Evolutionary conservation across 2,329 filamentous ascomycete genomes (phyloP), one percentile per base, ranked within the genome.

Genomic region (Scleromitrula shiraiana): DNA sequence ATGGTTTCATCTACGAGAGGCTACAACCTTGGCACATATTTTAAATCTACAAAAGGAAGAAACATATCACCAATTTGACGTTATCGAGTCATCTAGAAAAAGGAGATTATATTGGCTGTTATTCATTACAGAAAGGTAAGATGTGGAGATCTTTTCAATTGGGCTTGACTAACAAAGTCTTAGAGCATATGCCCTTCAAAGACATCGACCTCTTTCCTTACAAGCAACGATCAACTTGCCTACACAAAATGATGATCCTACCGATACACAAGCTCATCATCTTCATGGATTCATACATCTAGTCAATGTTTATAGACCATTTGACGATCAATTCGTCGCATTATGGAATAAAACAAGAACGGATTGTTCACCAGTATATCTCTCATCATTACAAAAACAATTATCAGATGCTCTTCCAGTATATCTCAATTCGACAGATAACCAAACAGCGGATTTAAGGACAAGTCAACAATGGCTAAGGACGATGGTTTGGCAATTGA

Each of bases 1-100:
- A 1, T 91, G 86, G 85, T 89, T 82, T 61, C 80, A 88, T 62
- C 70, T 91, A 8, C 80, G 85, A 22, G 86, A 93, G 65, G 83
- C 84, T 5, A 83, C 80, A 2, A 89, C 85, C 5, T 71, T 91
- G 64, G 73, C 76, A 23, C 74, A 80, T 57, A 75, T 83, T 57
- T 65, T 71, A 23, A 73, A 72, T 45, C 76, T 83, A 76, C 71
- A 75, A 59, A 78, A 78, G 62, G 80, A 83, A 58, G 75, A 79
- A 19, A 69, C 74, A 7, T 88, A 87, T 60, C 56, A 73, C 36
- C 72, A 77, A 46, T 76, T 76, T 56, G 77, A 79, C 53, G 66
- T 68, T 4, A 65, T 77, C 15, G 83, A 88, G 50, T 74, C 77
- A 1, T 75, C 80, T 19, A 75, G 82, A 53, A 75, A 77, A 56